Evolutionary conservation across 495 filamentous ascomycete species (phyloP).

Genomic region (Neurospora africana): DNA sequence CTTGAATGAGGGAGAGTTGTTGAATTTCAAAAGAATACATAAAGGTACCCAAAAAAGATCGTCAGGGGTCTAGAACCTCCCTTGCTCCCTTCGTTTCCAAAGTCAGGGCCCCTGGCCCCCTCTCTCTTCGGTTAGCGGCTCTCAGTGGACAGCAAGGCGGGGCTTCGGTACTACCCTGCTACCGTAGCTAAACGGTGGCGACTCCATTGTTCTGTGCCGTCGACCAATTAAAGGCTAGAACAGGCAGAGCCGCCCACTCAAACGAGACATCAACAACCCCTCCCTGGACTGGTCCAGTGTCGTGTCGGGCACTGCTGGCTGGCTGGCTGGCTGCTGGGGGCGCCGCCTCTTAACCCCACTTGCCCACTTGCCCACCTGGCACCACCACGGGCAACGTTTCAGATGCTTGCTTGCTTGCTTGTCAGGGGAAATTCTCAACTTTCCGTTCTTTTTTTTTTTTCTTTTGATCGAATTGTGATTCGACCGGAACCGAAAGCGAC

Average conservation of each 20-base stretch:
- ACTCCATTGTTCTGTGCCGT: neutral
- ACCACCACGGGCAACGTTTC: too few relatives aligned
- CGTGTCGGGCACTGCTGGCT: neutral
- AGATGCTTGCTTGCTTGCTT: too few relatives aligned
- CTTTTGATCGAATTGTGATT: too few relatives aligned
- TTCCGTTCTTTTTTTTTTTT: too few relatives aligned
- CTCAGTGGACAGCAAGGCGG: neutral
- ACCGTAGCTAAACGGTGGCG: neutral
- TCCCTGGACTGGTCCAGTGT: too few relatives aligned
- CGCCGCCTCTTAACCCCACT: too few relatives aligned
- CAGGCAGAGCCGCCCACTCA: neutral
- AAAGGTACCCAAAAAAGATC: neutral
- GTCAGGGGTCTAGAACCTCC: neutral
- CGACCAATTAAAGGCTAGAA: neutral
- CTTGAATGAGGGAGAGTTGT: too few relatives aligned
- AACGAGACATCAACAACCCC: neutral
- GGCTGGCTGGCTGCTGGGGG: too few relatives aligned
- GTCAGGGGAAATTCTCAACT: too few relatives aligned
- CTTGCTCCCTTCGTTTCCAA: neutral
- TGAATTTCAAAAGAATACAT: neutral
- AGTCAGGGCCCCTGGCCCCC: neutral
- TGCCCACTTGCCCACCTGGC: too few relatives aligned
- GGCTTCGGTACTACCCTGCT: neutral
- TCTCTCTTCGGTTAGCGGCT: neutral
- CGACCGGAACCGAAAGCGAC: too few relatives aligned